Evolutionary conservation across 225 moss, liverwort and hornwort genomes (phyloP), one percentile per base, ranked within the genome.

Genomic region (Thuidium tamariscinum): DNA sequence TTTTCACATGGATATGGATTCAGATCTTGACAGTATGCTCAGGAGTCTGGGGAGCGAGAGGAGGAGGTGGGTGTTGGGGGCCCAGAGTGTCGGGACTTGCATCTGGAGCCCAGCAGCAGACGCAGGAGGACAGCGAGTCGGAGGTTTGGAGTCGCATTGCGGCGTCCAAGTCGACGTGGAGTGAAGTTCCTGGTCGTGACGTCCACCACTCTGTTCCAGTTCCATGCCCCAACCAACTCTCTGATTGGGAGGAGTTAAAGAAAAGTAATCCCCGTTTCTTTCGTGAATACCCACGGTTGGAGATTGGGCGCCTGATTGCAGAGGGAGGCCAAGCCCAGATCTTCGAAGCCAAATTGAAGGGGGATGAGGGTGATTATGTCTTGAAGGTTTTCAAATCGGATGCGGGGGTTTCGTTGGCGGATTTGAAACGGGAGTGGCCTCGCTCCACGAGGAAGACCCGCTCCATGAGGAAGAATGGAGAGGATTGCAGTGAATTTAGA

Each of bases 361-460:
- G 0, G 10, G n/a, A n/a, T n/a, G n/a, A n/a, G n/a, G n/a, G n/a
- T n/a, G n/a, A 30, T 11, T 0, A 0, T 1, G 25, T 46, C 10
- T 10, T 16, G 46, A 72, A 72, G 72, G 72, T 72, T 10, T 46
- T 46, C 72, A 72, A 72, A 46, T 3, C 18, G 46, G 73, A 19
- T 0, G 18, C 11, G 1, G 32, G 73, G 7, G 18, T 73, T 48
- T 48, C 4, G 2, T 48, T 73, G 73, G 19, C 48, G 0, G 19
- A 73, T 49, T 34, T 32, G 32, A 49, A 49, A 48, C 1, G 12
- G 2, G 49, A 32, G 0, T 74, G 74, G 74, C 74, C 32, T n/a
- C n/a, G n/a, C n/a, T n/a, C n/a, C n/a, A n/a, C n/a, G n/a, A n/a
- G n/a, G n/a, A n/a, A n/a, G n/a, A n/a, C n/a, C 1, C 4, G 7